These are phyloP conservation scores for Myriosclerotinia scirpicola DNA, from an alignment of 2,329 filamentous ascomycete species.

Conservation along the genomic window DNA sequence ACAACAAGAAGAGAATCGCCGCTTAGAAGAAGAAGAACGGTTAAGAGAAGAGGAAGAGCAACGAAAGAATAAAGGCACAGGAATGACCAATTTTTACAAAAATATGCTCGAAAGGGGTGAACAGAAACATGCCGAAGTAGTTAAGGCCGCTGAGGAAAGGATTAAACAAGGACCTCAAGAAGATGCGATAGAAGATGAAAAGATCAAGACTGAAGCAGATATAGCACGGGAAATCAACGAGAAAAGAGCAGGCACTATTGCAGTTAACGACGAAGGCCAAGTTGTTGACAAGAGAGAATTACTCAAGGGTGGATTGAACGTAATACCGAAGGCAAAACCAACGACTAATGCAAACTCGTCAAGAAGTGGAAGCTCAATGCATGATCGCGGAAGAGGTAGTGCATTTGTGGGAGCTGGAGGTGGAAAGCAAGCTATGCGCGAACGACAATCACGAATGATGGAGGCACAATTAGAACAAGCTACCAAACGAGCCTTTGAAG, in stretches of 20 bases:
- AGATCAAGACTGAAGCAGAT: constrained; percentile 59
- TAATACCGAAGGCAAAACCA: constrained; percentile 61
- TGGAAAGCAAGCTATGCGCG: constrained; percentile 66
- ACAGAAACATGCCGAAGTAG: constrained; percentile 64
- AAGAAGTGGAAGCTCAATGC: constrained; percentile 29
- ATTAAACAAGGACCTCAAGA: constrained; percentile 47
- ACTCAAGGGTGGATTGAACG: constrained; percentile 72
- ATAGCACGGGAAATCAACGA: constrained; percentile 67
- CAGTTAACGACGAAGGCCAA: constrained; percentile 78
- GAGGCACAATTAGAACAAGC: constrained; percentile 73
- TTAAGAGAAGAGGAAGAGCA: constrained; percentile 62
- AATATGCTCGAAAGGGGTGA: constrained; percentile 71
- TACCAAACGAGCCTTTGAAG: constrained; percentile 69
- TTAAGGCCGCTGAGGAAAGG: constrained; percentile 64
- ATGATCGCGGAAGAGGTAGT: constrained; percentile 35
- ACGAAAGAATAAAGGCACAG: constrained; percentile 63
- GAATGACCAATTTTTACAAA: constrained; percentile 78
- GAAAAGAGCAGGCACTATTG: constrained; percentile 57
- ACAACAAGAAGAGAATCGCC: constrained; percentile 73
- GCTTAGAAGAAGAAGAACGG: constrained; percentile 70
- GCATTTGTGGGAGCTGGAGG: constrained; percentile 48
- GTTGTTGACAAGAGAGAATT: constrained; percentile 83
- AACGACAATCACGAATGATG: constrained; percentile 76
- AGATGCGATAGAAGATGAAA: constrained; percentile 42
- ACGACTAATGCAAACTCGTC: constrained; percentile 36